phyloP scores from a whole-genome alignment of 2,329 filamentous ascomycete species.

The Ceratocystis lukuohia region DNA sequence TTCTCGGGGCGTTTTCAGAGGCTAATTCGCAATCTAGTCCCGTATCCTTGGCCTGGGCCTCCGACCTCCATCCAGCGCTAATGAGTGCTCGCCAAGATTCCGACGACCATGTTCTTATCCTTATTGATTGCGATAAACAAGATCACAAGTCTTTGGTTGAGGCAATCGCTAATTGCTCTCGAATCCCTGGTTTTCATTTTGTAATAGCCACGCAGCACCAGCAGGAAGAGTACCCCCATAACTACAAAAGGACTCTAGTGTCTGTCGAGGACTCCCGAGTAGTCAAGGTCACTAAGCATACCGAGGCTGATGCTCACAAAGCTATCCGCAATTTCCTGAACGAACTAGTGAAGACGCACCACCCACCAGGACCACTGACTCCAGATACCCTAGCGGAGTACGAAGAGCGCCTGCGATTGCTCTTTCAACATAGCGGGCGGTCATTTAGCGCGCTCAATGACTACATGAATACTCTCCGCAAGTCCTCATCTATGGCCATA shows the following conservation, averaged over 20 bases:
- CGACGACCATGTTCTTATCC: background rate
- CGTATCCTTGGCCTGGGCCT: background rate
- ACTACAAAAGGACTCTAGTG: too few relatives aligned
- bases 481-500: background rate
- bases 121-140: background rate
- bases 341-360: background rate
- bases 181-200: background rate
- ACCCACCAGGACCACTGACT: background rate
- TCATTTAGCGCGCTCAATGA: background rate
- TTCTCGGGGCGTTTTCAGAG: background rate
- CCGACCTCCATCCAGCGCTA: background rate
- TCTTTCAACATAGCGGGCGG: constrained; percentile 5
- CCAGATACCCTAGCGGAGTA: background rate
- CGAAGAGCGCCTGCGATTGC: background rate
- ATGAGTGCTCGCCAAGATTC: background rate
- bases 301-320: background rate
- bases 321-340: background rate
- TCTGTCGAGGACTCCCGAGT: too few relatives aligned
- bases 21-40: background rate
- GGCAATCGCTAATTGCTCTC: background rate
- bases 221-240: background rate
- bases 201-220: background rate
- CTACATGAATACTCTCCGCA: background rate
- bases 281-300: background rate
- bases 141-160: background rate